A percentile compares a stretch with the other conserved stretches of the same genome.
phyloP scores from a whole-genome alignment of 2,329 filamentous ascomycete genomes.

The Davidsoniella virescens region DNA sequence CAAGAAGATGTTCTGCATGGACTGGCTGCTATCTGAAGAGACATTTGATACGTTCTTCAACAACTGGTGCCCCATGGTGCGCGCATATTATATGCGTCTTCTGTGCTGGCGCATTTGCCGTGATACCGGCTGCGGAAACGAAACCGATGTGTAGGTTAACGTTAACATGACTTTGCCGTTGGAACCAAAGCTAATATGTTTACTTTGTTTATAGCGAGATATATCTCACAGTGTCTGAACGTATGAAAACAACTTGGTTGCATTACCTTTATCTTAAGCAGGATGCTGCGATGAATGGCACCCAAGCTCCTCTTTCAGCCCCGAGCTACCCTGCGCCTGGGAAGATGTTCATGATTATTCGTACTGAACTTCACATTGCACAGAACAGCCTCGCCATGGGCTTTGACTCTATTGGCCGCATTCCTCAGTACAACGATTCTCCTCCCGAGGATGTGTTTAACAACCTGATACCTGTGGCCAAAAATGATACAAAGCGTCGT shows the following conservation, averaged over 20 bases:
- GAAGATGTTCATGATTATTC: conserved; percentile 75
- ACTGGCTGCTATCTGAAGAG: conserved; percentile 58
- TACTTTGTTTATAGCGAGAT: conserved; percentile 38
- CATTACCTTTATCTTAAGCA: conserved; percentile 64
- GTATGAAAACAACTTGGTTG: conserved; percentile 58
- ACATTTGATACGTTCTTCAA: conserved; percentile 73
- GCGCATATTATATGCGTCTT: conserved; percentile 81
- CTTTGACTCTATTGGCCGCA: conserved; percentile 30
- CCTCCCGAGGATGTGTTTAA: conserved; percentile 18
- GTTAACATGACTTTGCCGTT: not conserved
- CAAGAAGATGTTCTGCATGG: conserved; percentile 54
- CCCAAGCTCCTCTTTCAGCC: conserved; percentile 44
- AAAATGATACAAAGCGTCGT: conserved; percentile 36
- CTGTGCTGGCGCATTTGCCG: conserved; percentile 79
- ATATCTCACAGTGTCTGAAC: conserved; percentile 47
- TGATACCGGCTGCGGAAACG: conserved; percentile 48
- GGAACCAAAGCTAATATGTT: conserved; percentile 16
- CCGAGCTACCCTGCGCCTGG: conserved; percentile 76
- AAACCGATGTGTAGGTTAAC: conserved; percentile 49
- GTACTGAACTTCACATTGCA: conserved; percentile 46
- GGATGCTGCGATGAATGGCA: conserved; percentile 34
- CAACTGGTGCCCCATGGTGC: conserved; percentile 92
- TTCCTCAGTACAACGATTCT: conserved; percentile 15
- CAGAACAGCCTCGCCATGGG: conserved; percentile 33
- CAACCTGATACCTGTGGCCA: conserved; percentile 8